These are phyloP conservation scores for Pseudogymnoascus pannorum DNA, from an alignment of 2,329 filamentous ascomycete species.

Conservation along the genomic window DNA sequence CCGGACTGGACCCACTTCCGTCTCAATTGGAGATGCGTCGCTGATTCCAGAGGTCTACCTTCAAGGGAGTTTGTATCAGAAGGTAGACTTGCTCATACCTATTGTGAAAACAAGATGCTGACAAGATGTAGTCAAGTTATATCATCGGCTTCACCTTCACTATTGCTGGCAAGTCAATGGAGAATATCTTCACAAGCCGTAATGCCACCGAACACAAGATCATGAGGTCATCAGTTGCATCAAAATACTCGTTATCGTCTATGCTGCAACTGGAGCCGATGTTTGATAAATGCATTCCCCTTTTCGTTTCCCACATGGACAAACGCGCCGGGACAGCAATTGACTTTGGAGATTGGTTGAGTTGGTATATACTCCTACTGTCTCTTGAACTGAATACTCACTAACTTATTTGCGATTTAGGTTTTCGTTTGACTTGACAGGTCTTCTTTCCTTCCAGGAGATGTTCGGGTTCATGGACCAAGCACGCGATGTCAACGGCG, in stretches of 20 bases:
- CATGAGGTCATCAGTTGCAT: not conserved
- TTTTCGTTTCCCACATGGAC: constrained; percentile 3
- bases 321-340: not conserved
- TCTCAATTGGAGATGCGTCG: constrained; percentile 3
- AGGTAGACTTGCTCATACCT: not conserved
- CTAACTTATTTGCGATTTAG: not conserved
- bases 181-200: not conserved
- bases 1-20: constrained; percentile 10
- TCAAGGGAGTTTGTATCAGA: constrained; percentile 1
- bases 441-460: constrained; percentile 11
- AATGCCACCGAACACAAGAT: not conserved
- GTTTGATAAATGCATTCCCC: constrained; percentile 3
- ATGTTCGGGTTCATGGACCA: constrained; percentile 14
- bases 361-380: not conserved
- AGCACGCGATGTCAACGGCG: constrained; percentile 9
- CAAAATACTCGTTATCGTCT: not conserved
- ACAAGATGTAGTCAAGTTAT: not conserved
- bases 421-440: constrained; percentile 16
- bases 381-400: too few species aligned
- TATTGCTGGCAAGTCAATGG: not conserved
- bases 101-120: not conserved
- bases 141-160: not conserved
- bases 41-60: constrained; percentile 11
- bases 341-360: constrained; percentile 10
- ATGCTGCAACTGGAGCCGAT: not conserved